phyloP scores from a whole-genome alignment of 768 basidiomycete genomes.

The Auriscalpium orientale region DNA sequence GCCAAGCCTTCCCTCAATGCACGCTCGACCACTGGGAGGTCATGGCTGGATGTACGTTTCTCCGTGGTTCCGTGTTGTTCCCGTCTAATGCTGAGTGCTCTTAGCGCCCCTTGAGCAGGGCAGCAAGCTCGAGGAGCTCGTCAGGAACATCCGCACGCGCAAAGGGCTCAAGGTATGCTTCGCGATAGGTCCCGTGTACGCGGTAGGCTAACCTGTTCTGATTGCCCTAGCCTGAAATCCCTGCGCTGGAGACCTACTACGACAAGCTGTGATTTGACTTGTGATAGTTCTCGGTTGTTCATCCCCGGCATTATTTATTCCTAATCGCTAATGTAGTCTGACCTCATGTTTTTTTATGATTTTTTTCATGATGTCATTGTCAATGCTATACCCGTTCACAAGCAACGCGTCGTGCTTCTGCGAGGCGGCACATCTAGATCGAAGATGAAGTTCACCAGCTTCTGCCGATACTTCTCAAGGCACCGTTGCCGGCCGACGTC shows the following conservation, averaged over 20 bases:
- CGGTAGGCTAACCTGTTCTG: conserved; percentile 12
- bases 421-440: too few species aligned
- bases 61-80: neutral
- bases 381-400: too few species aligned
- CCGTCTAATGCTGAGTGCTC: conserved; percentile 2
- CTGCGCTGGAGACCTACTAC: conserved; percentile 82
- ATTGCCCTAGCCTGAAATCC: conserved; percentile 67
- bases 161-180: conserved; percentile 85
- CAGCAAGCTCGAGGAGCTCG: conserved; percentile 83
- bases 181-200: neutral
- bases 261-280: conserved; percentile 68
- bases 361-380: too few species aligned
- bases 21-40: conserved; percentile 92
- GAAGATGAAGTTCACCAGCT: too few species aligned
- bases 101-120: conserved; percentile 82
- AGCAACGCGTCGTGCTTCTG: too few species aligned
- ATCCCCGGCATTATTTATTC: too few species aligned
- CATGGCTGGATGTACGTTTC: conserved; percentile 61
- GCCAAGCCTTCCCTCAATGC: conserved; percentile 96
- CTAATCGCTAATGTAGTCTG: too few species aligned
- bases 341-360: too few species aligned
- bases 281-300: too few species aligned
- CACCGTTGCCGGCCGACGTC: too few species aligned
- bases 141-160: conserved; percentile 73
- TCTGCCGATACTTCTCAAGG: too few species aligned